Evolutionary conservation across 495 filamentous ascomycete genomes (phyloP).

Genomic region (Hypoxylon crocopeplum): DNA sequence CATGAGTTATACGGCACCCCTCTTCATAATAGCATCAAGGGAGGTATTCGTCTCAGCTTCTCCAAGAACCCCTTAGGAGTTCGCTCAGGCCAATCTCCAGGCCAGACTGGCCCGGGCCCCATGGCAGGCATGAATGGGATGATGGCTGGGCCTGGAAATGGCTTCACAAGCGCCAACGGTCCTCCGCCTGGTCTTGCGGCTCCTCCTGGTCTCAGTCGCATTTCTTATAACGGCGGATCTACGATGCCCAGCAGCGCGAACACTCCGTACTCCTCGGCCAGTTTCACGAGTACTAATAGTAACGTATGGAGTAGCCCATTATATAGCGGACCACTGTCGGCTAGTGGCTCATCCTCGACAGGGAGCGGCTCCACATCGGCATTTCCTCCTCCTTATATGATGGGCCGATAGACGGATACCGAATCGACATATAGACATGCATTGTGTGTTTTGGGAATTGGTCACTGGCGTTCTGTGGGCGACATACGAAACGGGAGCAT

Average conservation of each 20-base stretch:
- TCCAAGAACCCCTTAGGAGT: conserved; percentile 98
- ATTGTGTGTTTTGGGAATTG: conserved; percentile 22
- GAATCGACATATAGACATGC: conserved; percentile 21
- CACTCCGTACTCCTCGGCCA: conserved; percentile 18
- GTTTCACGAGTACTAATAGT: conserved; percentile 16
- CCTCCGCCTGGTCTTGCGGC: conserved; percentile 75
- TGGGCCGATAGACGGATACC: conserved; percentile 29
- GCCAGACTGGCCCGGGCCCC: conserved; percentile 48
- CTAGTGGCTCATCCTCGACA: conserved; percentile 28
- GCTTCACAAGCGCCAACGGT: conserved; percentile 75
- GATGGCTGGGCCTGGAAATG: conserved; percentile 54
- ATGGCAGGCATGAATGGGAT: conserved; percentile 62
- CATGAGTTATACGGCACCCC: conserved; percentile 90
- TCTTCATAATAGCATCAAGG: conserved; percentile 92
- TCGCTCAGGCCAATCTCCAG: conserved; percentile 70
- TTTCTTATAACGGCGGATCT: conserved; percentile 38
- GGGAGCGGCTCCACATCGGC: conserved; percentile 24
- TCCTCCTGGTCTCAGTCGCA: conserved; percentile 66
- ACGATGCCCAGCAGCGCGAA: conserved; percentile 14
- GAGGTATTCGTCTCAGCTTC: conserved; percentile 96
- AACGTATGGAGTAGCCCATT: conserved; percentile 34
- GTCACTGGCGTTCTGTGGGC: conserved; percentile 33
- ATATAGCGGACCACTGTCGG: conserved; percentile 33
- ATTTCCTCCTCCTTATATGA: conserved; percentile 38
- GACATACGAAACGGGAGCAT: conserved; percentile 23